phyloP scores from a whole-genome alignment of 495 filamentous ascomycete genomes.

The Sphaerosporella brunnea region DNA sequence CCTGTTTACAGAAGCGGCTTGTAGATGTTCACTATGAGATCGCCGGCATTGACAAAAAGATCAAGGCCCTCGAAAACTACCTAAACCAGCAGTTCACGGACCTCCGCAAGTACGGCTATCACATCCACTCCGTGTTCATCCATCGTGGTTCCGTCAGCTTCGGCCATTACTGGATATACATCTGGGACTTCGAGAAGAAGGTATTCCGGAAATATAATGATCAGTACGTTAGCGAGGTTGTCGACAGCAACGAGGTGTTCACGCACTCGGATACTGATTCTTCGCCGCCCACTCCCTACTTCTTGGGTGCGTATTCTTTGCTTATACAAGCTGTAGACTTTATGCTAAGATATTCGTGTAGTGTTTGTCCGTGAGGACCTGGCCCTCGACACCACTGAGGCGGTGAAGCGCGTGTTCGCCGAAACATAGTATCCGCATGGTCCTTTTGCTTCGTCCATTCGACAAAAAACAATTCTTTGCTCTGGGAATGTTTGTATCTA shows the following conservation, averaged over 20 bases:
- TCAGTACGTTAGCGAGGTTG: constrained; percentile 53
- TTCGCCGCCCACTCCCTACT: constrained; percentile 63
- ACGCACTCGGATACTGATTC: constrained; percentile 35
- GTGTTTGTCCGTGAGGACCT: constrained; percentile 23
- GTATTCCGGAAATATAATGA: constrained; percentile 95
- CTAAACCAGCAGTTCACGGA: constrained; percentile 47
- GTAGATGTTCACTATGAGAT: neutral
- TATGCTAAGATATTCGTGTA: neutral
- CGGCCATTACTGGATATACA: constrained; percentile 96
- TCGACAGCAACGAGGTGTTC: constrained; percentile 46
- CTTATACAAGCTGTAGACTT: neutral
- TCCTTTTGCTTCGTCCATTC: neutral
- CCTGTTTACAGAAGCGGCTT: too few relatives aligned
- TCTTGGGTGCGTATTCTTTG: constrained; percentile 36
- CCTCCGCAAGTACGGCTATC: constrained; percentile 47
- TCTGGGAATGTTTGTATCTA: neutral
- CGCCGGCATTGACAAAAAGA: constrained; percentile 31
- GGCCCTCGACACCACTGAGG: constrained; percentile 18
- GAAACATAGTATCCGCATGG: constrained; percentile 8
- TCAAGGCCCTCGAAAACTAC: constrained; percentile 33
- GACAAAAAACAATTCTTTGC: neutral
- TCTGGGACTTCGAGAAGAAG: constrained; percentile 63
- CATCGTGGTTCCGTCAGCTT: constrained; percentile 54
- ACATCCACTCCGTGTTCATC: constrained; percentile 82
- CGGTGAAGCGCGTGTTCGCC: constrained; percentile 21